A percentile compares a stretch with the other conserved stretches of the same genome.
Conservation (phyloP, 2,329 filamentous ascomycete species). For the Xylogone sp. region DNA sequence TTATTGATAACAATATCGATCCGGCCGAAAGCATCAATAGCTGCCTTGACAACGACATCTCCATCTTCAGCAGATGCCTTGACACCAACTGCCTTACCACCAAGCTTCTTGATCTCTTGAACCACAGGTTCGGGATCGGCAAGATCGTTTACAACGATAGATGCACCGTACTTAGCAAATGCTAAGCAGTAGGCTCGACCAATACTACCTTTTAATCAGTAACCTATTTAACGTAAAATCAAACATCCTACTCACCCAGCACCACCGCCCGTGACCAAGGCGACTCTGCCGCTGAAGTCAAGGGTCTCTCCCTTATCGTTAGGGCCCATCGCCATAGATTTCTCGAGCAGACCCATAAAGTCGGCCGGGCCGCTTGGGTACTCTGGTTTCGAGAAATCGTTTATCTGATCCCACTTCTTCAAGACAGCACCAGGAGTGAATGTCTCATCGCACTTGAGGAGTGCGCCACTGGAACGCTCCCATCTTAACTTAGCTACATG, state of each 20-base stretch:
- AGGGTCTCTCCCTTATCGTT: conserved; percentile 71
- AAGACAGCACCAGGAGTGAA: conserved; percentile 86
- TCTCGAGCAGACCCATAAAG: conserved; percentile 81
- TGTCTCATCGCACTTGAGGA: conserved; percentile 83
- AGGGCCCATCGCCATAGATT: conserved; percentile 72
- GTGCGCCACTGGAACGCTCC: conserved; percentile 86
- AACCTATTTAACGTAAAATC: background rate
- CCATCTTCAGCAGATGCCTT: conserved; percentile 94
- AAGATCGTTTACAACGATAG: conserved; percentile 94
- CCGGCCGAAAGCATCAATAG: conserved; percentile 89
- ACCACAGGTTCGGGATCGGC: conserved; percentile 87
- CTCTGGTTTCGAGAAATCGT: conserved; percentile 79
- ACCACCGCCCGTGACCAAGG: conserved; percentile 82
- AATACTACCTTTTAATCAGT: conserved; percentile 49
- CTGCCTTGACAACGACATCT: conserved; percentile 83
- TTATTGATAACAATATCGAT: conserved; percentile 98
- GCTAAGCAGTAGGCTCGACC: conserved; percentile 87
- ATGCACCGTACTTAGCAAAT: conserved; percentile 79
- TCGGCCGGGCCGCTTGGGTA: conserved; percentile 84
- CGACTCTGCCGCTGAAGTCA: conserved; percentile 81
- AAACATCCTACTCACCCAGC: conserved; percentile 54
- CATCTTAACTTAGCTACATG: conserved; percentile 91
- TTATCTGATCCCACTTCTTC: conserved; percentile 84
- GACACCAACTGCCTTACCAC: conserved; percentile 86
- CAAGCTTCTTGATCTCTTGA: conserved; percentile 83